A percentile compares a stretch with the other conserved stretches of the same genome.
Conservation (phyloP, 768 basidiomycete genomes). For the Gloeostereum incarnatum region DNA sequence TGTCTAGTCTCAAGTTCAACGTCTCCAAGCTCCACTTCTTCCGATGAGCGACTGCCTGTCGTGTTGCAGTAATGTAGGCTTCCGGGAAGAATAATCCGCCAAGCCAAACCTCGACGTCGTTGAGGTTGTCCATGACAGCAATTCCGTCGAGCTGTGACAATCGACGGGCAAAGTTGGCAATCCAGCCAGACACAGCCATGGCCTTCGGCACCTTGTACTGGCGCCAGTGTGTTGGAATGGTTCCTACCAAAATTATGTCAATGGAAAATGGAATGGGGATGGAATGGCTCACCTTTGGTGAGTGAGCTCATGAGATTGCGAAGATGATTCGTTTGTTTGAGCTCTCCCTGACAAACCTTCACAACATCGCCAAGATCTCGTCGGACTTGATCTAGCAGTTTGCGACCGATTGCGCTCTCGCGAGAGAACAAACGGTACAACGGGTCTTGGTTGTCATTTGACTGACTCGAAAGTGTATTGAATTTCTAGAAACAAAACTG, state of each 20-base stretch:
- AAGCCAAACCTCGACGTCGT: slow-evolving; percentile 78
- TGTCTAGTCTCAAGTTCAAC: slow-evolving; percentile 67
- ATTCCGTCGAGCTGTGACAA: slow-evolving; percentile 77
- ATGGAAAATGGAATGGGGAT: slow-evolving; percentile 1
- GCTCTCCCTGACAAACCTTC: slow-evolving; percentile 74
- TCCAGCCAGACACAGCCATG: slow-evolving; percentile 81
- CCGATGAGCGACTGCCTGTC: slow-evolving; percentile 91
- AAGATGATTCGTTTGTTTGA: slow-evolving; percentile 95
- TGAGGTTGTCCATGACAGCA: slow-evolving; percentile 50
- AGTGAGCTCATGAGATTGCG: slow-evolving; percentile 85
- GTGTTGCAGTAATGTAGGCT: slow-evolving; percentile 91
- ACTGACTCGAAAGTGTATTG: slow-evolving; percentile 52
- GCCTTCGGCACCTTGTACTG: slow-evolving; percentile 80
- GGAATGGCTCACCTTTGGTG: slow-evolving; percentile 63
- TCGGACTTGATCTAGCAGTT: slow-evolving; percentile 69
- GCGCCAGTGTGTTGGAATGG: slow-evolving; percentile 83
- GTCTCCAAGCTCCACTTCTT: slow-evolving; percentile 93
- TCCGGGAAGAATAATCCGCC: slow-evolving; percentile 96
- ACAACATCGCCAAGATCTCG: slow-evolving; percentile 76
- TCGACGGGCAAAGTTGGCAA: slow-evolving; percentile 72
- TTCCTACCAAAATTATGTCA: slow-evolving; percentile 39
- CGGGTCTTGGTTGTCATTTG: slow-evolving; percentile 71
- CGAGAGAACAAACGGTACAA: slow-evolving; percentile 84
- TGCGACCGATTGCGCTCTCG: slow-evolving; percentile 74
- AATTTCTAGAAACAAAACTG: slow-evolving; percentile 51